These are phyloP conservation scores for Lactifluus subvellereus DNA, from an alignment of 768 basidiomycete genomes.

Conservation along the genomic window DNA sequence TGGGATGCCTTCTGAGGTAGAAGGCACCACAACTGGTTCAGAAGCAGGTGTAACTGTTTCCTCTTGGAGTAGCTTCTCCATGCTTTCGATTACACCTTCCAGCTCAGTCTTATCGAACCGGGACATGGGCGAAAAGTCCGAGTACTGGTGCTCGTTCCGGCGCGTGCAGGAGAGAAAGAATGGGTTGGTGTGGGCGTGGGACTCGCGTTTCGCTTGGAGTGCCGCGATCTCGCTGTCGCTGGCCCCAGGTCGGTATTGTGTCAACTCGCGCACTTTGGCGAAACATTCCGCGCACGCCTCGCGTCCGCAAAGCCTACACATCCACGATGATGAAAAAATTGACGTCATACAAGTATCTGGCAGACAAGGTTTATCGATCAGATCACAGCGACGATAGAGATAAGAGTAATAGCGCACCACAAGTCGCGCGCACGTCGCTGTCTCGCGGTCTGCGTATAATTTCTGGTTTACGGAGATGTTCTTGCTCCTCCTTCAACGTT, in stretches of 20 bases:
- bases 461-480: slow-evolving; percentile 49
- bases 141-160: slow-evolving; percentile 60
- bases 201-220: slow-evolving; percentile 49
- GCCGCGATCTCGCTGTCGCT: slow-evolving; percentile 44
- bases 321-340: slow-evolving; percentile 83
- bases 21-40: background rate
- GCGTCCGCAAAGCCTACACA: slow-evolving; percentile 86
- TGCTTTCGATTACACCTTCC: slow-evolving; percentile 55
- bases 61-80: slow-evolving; percentile 49
- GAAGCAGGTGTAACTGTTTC: slow-evolving; percentile 14
- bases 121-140: slow-evolving; percentile 74
- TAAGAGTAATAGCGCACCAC: slow-evolving; percentile 47
- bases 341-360: slow-evolving; percentile 92
- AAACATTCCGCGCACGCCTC: slow-evolving; percentile 87
- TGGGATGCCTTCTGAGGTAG: background rate
- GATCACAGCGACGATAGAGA: background rate
- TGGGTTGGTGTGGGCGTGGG: slow-evolving; percentile 58
- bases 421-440: slow-evolving; percentile 77
- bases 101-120: slow-evolving; percentile 66
- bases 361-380: slow-evolving; percentile 16
- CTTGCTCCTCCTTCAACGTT: slow-evolving; percentile 55
- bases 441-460: slow-evolving; percentile 72
- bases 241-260: slow-evolving; percentile 45
- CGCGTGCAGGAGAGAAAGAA: slow-evolving; percentile 70
- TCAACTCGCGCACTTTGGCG: slow-evolving; percentile 59